Evolutionary conservation across 1,139 yeast genomes (phyloP).

Genomic region (Hyphopichia fennica): DNA sequence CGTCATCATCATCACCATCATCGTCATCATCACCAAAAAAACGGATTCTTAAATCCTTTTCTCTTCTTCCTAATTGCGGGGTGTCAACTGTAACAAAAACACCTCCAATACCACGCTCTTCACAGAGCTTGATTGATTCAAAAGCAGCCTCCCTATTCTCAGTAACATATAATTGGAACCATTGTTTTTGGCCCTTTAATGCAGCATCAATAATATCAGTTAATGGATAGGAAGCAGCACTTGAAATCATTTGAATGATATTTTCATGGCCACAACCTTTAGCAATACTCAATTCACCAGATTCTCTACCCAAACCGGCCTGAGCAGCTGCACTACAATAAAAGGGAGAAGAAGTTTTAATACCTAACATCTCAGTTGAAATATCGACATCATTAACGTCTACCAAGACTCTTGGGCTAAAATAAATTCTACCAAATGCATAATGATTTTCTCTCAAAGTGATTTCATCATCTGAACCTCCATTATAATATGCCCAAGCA

Average conservation of each 20-base stretch:
- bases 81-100: conserved; percentile 29
- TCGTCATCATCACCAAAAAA: conserved; percentile 11
- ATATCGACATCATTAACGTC: conserved; percentile 55
- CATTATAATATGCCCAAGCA: conserved; percentile 85
- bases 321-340: conserved; percentile 60
- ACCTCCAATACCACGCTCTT: conserved; percentile 23
- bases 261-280: conserved; percentile 47
- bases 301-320: conserved; percentile 56
- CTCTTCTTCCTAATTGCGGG: conserved; percentile 24
- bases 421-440: conserved; percentile 78
- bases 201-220: conserved; percentile 56
- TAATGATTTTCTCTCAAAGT: conserved; percentile 80
- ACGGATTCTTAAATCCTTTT: conserved; percentile 20
- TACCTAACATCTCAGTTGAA: conserved; percentile 53
- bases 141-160: conserved; percentile 23
- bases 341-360: conserved; percentile 50
- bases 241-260: conserved; percentile 58
- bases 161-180: conserved; percentile 50
- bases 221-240: conserved; percentile 53
- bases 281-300: conserved; percentile 54
- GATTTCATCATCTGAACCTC: conserved; percentile 88
- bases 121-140: conserved; percentile 18
- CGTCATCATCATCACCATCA: conserved; percentile 2
- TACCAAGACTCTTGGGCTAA: conserved; percentile 72
- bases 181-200: conserved; percentile 26